Conservation (phyloP, 2,329 filamentous ascomycete genomes). For the Calonectria hongkongensis region DNA sequence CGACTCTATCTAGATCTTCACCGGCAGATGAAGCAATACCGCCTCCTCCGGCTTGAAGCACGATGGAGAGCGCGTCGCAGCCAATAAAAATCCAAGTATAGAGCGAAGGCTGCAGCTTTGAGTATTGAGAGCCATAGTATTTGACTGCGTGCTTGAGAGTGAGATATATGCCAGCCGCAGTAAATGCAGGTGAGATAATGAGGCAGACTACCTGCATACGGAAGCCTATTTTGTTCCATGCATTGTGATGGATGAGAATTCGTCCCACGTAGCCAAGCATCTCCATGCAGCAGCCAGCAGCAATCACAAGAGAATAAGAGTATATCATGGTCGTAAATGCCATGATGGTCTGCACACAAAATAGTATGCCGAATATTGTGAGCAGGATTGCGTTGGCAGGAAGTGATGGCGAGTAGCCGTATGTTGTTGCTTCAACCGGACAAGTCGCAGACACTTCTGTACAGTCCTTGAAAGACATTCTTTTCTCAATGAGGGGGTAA, state of each 20-base stretch:
- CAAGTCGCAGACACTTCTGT: slow-evolving; percentile 50
- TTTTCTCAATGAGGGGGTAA: neutral
- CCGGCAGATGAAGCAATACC: neutral
- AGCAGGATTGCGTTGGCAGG: slow-evolving; percentile 57
- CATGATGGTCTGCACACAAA: slow-evolving; percentile 58
- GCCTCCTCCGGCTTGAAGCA: slow-evolving; percentile 12
- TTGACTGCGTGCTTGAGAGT: slow-evolving; percentile 67
- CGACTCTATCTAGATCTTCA: neutral
- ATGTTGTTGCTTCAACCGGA: slow-evolving; percentile 51
- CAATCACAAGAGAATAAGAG: slow-evolving; percentile 60
- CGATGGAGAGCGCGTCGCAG: slow-evolving; percentile 38
- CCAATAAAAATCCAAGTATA: slow-evolving; percentile 62
- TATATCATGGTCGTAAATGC: slow-evolving; percentile 61
- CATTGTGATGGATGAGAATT: slow-evolving; percentile 61
- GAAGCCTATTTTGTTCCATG: slow-evolving; percentile 63
- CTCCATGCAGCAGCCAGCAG: slow-evolving; percentile 63
- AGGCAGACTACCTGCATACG: slow-evolving; percentile 64
- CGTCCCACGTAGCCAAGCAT: slow-evolving; percentile 64
- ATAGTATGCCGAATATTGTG: slow-evolving; percentile 58
- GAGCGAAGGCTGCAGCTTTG: slow-evolving; percentile 62
- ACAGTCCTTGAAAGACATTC: slow-evolving; percentile 37
- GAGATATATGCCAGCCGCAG: slow-evolving; percentile 67
- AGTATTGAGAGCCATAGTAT: slow-evolving; percentile 63
- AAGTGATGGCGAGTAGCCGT: slow-evolving; percentile 49
- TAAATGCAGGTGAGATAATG: slow-evolving; percentile 64